Base-by-base conservation (phyloP, 371 early-diverging fungal species). In the Nematocida ausubeli region DNA sequence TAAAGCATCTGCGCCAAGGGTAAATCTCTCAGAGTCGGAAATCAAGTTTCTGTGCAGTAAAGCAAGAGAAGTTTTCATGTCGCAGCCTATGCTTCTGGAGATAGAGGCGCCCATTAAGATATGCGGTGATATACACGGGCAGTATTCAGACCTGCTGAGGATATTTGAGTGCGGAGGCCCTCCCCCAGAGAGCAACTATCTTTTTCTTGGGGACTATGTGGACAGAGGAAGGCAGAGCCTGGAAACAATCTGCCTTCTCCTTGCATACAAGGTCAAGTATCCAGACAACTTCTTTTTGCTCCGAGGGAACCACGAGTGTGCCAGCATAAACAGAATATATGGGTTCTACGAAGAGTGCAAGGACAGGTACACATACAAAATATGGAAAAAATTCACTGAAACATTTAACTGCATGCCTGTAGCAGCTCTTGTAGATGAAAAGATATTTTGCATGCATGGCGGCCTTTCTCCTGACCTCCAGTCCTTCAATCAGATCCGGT, bases 261-360 rank as follows among this genome's bases (percentile, higher is more conserved):
- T 95, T 58, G 91, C 93, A 82, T 95, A 94, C 89, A 97, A 97
- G 88, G 91, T 97, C 90, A 81, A 92, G 87, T 92, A 90, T 87
- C 93, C 94, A 35, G 91, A 92, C 81, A 95, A 94, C 88, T 95
- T 95, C 84, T 95, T 95, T 84, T 89, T 95, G 63, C 88, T 95
- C 65, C 88, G 95, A 70, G 95, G 95, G 58, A 95, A 94, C 86
- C 94, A 94, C 86, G 95, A 95, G 72, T 93, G 92, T 83, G 94
- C 94, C 58, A 92, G 90, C 82, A 92, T 95, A 19, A 96, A 93
- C 70, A 89, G 92, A 87, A 88, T 95, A 75, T 96, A 96, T 83
- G 97, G 97, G 5, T 96, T 96, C 85, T 96, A 93, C 82, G 97
- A 95, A 82, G 97, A 96, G 88, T 95, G 95, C 89, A 97, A 94